phyloP scores from a whole-genome alignment of 1,284 basidiomycete species.

The Ceraceosorus guamensis region DNA sequence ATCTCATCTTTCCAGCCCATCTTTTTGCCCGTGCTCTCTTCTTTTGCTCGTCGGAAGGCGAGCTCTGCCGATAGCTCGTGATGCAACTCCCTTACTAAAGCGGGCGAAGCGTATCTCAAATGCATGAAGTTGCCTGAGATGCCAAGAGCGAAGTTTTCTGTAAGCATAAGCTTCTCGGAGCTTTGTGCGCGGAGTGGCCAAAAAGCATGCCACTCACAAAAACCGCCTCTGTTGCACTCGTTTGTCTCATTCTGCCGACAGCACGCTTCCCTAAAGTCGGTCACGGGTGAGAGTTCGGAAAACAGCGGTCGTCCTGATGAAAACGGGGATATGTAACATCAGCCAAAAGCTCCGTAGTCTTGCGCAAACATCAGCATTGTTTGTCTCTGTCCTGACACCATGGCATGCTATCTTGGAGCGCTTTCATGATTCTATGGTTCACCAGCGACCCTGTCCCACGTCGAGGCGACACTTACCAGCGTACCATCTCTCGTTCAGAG shows the following conservation, averaged over 20 bases:
- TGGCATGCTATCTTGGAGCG: no score
- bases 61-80: slow-evolving; percentile 41
- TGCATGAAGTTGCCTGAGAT: slow-evolving; percentile 81
- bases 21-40: neutral
- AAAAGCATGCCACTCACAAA: slow-evolving; percentile 55
- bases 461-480: slow-evolving; percentile 60
- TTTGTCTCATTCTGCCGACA: slow-evolving; percentile 73
- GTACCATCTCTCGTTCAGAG: slow-evolving; percentile 94
- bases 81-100: slow-evolving; percentile 30
- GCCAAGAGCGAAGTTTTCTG: no score
- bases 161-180: no score
- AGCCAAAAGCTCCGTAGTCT: neutral
- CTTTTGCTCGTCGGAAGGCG: no score
- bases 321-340: neutral
- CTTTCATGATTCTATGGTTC: no score
- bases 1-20: slow-evolving; percentile 19
- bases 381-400: no score
- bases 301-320: slow-evolving; percentile 78
- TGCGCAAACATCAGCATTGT: no score
- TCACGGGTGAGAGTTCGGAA: slow-evolving; percentile 95
- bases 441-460: no score
- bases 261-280: slow-evolving; percentile 97
- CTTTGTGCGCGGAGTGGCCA: no score
- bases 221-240: slow-evolving; percentile 57
- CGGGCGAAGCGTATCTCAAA: slow-evolving; percentile 51